phyloP scores from a whole-genome alignment of 257 asterid genomes.

The Gardenia jasminoides region DNA sequence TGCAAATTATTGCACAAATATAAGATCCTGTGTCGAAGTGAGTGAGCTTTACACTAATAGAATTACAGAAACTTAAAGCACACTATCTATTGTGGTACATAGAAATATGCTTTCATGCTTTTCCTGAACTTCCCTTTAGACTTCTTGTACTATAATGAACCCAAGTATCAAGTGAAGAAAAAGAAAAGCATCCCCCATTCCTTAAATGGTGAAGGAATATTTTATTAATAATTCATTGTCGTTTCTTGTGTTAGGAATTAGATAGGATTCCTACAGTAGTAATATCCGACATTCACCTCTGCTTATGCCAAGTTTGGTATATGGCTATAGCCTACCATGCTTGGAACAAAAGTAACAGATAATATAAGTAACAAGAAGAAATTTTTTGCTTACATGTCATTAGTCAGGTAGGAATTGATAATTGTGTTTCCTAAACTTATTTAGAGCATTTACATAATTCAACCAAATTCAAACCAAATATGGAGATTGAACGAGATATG shows the following conservation, averaged over 20 bases:
- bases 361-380: too few species aligned
- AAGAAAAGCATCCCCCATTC: constrained; percentile 6
- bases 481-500: not conserved
- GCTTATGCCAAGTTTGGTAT: not conserved
- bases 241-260: not conserved
- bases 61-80: not conserved
- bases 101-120: constrained; percentile 9
- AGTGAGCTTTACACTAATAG: constrained; percentile 3
- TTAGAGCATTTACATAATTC: not conserved
- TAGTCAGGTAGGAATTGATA: not conserved
- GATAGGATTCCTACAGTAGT: too few species aligned
- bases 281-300: not conserved
- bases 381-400: not conserved
- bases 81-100: not conserved
- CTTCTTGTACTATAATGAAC: constrained; percentile 1
- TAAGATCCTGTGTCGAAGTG: not conserved
- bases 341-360: not conserved
- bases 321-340: not conserved
- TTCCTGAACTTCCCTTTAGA: constrained; percentile 13
- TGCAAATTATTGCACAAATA: not conserved
- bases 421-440: not conserved
- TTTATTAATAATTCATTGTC: not conserved
- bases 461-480: not conserved
- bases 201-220: too few species aligned
- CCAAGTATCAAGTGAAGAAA: constrained; percentile 18